Evolutionary conservation across 2,329 filamentous ascomycete genomes (phyloP), one percentile per base, ranked within the genome.

Genomic region (Claviceps africana): DNA sequence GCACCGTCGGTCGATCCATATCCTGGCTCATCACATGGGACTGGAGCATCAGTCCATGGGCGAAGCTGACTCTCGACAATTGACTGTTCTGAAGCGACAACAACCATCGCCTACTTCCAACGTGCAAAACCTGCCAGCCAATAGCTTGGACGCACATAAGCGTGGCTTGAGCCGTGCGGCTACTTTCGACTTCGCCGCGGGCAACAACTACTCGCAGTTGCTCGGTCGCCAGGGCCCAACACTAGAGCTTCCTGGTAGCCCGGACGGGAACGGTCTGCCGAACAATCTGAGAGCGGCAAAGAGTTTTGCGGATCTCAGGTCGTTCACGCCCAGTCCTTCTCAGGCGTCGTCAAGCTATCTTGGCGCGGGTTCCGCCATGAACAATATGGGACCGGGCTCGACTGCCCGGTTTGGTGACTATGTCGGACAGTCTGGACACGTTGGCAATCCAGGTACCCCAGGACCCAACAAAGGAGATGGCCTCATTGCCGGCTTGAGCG

Each of bases 151-250:
- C 57, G 81, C 86, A 52, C 83, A 88, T 60, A 84, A 91, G 59
- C 86, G 91, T 55, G 86, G 85, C 4, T 74, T 98, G 37, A 95
- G 89, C 71, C 85, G 93, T 56, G 90, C 93, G 17, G 93, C 93
- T n/a, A 97, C 93, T 2, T 95, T 94, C 58, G 93, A 97, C 67
- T 97, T 97, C 67, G 89, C 87, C 58, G 85, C 89, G 56, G 81
- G 75, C 48, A 82, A 79, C 58, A 85, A 85, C 58, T 91, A 89
- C 59, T 61, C 67, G 58, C 82, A 83, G 61, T 79, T 85, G 2
- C 78, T 95, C 54, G 83, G 86, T 22, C 82, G 91, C 57, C 88
- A 91, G 59, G 83, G 85, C 30, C 87, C 86, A 31, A 89, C 90
- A n/a, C 74, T 97, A 39, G 86, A 90, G 64, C 82, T 93, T 53